phyloP scores from a whole-genome alignment of 1,284 basidiomycete species.

The Caloboletus inedulis region DNA sequence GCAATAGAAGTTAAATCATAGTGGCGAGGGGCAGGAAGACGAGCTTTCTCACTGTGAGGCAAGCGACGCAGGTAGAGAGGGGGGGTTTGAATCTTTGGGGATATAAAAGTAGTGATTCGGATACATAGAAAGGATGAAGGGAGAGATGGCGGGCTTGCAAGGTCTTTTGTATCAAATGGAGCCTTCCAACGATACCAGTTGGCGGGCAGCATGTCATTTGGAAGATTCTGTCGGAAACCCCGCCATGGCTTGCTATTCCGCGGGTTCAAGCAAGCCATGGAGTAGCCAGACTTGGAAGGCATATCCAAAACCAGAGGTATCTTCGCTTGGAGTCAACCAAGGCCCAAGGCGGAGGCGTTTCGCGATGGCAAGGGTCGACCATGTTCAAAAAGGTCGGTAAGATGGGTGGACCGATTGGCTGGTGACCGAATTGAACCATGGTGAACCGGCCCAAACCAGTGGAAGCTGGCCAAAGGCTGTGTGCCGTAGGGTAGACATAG shows the following conservation, averaged over 20 bases:
- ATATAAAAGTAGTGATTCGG: accelerated
- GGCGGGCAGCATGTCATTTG: neutral
- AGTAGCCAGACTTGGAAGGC: neutral
- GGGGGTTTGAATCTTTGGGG: accelerated
- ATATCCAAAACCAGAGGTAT: neutral
- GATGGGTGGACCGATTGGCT: too few species aligned
- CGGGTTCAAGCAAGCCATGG: neutral
- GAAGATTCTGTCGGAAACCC: slow-evolving; percentile 5
- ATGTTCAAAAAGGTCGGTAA: neutral
- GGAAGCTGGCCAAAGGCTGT: neutral
- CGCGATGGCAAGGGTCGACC: too few species aligned
- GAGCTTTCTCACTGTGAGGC: neutral
- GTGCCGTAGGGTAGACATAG: neutral
- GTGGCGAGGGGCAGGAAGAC: neutral
- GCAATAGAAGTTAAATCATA: neutral
- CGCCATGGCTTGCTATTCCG: neutral
- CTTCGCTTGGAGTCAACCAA: neutral
- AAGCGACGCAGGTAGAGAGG: accelerated
- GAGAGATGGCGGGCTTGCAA: accelerated
- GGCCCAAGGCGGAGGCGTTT: neutral
- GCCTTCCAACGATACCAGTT: slow-evolving; percentile 14
- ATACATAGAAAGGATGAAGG: neutral
- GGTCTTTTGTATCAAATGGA: slow-evolving; percentile 1
- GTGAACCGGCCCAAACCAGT: neutral
- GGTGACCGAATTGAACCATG: neutral